A percentile compares a stretch with the other conserved stretches of the same genome.
Evolutionary conservation across 129 eudicot genomes (phyloP).

Genomic region (Rutidosis leptorrhynchoides): DNA sequence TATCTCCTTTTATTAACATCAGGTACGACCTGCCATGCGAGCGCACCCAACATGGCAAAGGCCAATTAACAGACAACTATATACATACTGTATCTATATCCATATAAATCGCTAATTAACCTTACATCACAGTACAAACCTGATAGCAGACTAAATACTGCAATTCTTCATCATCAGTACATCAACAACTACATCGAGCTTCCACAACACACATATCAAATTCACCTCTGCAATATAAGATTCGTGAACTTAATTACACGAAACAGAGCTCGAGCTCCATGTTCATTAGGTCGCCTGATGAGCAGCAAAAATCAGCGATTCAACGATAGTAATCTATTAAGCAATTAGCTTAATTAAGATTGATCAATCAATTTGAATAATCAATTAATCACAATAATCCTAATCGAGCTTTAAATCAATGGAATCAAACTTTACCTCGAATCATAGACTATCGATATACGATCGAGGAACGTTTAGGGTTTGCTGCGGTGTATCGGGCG

Average conservation of each 20-base stretch:
- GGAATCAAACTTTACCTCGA: background rate
- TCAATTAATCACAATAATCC: too few species aligned
- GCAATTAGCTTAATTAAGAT: background rate
- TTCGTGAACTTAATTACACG: background rate
- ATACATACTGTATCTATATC: conserved; percentile 8
- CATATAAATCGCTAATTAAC: too few species aligned
- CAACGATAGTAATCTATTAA: background rate
- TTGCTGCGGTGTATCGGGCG: background rate
- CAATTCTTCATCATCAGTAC: background rate
- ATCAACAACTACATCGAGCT: background rate
- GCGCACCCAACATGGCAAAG: conserved; percentile 58
- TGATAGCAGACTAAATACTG: background rate
- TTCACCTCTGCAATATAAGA: background rate
- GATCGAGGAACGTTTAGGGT: background rate
- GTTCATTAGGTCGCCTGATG: background rate
- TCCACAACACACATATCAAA: background rate
- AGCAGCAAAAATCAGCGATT: background rate
- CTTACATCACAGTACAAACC: conserved; percentile 7
- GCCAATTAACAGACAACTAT: conserved; percentile 6
- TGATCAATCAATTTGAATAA: background rate
- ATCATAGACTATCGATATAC: background rate
- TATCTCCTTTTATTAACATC: conserved; percentile 11
- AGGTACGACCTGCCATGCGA: conserved; percentile 46
- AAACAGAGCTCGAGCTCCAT: background rate
- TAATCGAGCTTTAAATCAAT: background rate